phyloP scores from a whole-genome alignment of 768 basidiomycete species.

The Albatrellus ellisii region DNA sequence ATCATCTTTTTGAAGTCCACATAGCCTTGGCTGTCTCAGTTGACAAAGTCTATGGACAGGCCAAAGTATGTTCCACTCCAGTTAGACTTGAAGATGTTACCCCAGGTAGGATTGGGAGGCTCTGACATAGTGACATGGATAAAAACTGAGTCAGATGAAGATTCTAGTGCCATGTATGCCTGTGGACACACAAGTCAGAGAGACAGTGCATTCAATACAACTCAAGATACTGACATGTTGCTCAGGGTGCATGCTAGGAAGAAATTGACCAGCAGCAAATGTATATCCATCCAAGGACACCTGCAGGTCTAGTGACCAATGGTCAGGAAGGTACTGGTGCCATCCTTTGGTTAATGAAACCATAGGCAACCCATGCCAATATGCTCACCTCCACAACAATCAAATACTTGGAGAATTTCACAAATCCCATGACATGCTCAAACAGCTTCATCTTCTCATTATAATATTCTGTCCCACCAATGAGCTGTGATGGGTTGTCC shows the following conservation, averaged over 20 bases:
- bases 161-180: constrained; percentile 93
- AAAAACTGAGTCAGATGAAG: constrained; percentile 86
- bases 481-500: constrained; percentile 61
- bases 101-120: constrained; percentile 63
- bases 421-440: constrained; percentile 82
- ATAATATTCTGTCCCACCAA: constrained; percentile 68
- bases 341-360: not conserved
- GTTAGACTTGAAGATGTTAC: constrained; percentile 89
- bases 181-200: too few relatives aligned
- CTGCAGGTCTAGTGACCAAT: constrained; percentile 63
- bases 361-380: too few relatives aligned
- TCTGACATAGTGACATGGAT: constrained; percentile 91
- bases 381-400: constrained; percentile 86
- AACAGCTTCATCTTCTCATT: constrained; percentile 63
- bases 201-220: not conserved
- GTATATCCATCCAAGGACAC: constrained; percentile 84
- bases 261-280: constrained; percentile 84
- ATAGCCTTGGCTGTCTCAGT: constrained; percentile 76
- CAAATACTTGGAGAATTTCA: constrained; percentile 93
- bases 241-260: constrained; percentile 78
- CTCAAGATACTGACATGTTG: constrained; percentile 52
- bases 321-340: constrained; percentile 34
- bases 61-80: constrained; percentile 97
- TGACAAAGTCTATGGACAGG: constrained; percentile 75
- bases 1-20: constrained; percentile 98